Percentiles rank a stretch among this genome's conserved stretches.
phyloP scores from a whole-genome alignment of 805 yeast species.

The Candida nitratophila region DNA sequence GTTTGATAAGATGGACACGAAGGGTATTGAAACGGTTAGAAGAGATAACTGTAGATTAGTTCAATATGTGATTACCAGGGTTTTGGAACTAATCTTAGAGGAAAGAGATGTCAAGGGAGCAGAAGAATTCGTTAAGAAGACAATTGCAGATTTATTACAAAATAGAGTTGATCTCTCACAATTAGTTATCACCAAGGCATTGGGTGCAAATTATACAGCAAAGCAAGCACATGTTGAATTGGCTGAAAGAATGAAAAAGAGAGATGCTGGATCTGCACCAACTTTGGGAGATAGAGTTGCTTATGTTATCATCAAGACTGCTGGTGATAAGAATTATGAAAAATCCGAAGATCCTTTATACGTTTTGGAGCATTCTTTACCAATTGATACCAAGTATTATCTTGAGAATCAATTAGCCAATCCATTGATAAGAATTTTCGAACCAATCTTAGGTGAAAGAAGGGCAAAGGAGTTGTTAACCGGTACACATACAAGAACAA shows the following conservation, averaged over 20 bases:
- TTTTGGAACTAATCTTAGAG: constrained; percentile 75
- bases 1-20: constrained; percentile 95
- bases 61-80: constrained; percentile 89
- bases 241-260: constrained; percentile 90
- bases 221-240: constrained; percentile 97
- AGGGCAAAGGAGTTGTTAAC: constrained; percentile 73
- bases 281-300: constrained; percentile 97
- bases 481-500: constrained; percentile 79
- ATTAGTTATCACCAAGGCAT: constrained; percentile 86
- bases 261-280: constrained; percentile 98
- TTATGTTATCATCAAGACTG: constrained; percentile 81
- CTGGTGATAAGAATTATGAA: constrained; percentile 83
- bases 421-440: constrained; percentile 88
- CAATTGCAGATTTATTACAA: constrained; percentile 85
- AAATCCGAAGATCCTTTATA: constrained; percentile 95
- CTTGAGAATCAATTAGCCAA: constrained; percentile 87
- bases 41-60: constrained; percentile 96
- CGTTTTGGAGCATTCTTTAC: constrained; percentile 85
- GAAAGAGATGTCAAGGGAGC: constrained; percentile 85
- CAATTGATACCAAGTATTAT: constrained; percentile 92
- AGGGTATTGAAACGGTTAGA: constrained; percentile 97
- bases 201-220: constrained; percentile 88
- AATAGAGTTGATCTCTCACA: constrained; percentile 90
- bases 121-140: constrained; percentile 72
- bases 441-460: constrained; percentile 86